Base-by-base conservation (phyloP, 2,329 filamentous ascomycete species). In the Xylariaceae sp. region DNA sequence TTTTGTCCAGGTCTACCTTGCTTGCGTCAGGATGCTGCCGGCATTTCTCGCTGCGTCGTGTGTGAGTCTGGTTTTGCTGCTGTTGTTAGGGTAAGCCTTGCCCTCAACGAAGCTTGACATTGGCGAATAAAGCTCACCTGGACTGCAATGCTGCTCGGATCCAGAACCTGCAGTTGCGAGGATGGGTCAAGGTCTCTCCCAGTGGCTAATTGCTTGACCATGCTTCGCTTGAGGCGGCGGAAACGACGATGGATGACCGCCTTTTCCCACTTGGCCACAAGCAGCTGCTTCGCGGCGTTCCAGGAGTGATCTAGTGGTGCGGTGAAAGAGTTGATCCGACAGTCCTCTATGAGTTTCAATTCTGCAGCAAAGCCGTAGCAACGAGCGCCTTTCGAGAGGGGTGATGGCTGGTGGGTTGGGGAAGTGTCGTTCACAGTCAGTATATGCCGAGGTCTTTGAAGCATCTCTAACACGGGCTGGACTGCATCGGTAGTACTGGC, bases 401-500 rank as follows among this genome's bases (percentile, higher is more conserved):
- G 26, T n/a, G 32, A 15, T 16, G 31, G 31, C 15, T 33, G 32
- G 22, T 29, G 29, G 12, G 21, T 30, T 22, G 35, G 29, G 29
- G 32, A n/a, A 21, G 33, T 31, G 33, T 38, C 29, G 38, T 40
- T 19, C 33, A 29, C 36, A 36, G 32, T 43, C 25, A 40, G 27
- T 42, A 47, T 31, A 45, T 50, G 35, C 29, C 33, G 41, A 37
- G 48, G 41, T 45, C 44, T 46, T 47, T 45, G 45, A 47, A 52
- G 46, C 50, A 53, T 53, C 31, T 47, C 50, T 43, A 31, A 38
- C 12, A 29, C 24, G 21, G 32, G 27, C 37, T 23, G 13, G 24
- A 43, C 38, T 42, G 35, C 42, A 46, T 46, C 33, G 33, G 24
- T 26, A 14, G n/a, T 26, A 14, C 15, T 26, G 24, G 24, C 24